Evolutionary conservation across 2,329 filamentous ascomycete genomes (phyloP), one percentile per base, ranked within the genome.

Genomic region (Colletotrichum sp.): DNA sequence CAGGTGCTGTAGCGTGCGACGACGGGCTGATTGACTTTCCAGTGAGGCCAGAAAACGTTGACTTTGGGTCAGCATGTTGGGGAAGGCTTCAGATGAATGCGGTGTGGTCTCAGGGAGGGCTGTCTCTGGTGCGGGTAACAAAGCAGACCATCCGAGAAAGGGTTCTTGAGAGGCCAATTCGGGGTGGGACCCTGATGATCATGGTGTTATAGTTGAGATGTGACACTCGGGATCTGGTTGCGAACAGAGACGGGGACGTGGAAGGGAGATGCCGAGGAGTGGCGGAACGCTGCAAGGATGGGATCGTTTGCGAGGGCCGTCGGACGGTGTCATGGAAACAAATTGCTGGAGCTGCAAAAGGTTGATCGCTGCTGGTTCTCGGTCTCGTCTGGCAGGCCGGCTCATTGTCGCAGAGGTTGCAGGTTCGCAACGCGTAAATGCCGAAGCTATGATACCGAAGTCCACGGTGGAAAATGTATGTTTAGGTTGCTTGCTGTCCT

Each of bases 151-250:
- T 63, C 55, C 55, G 64, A 68, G 63, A 65, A 24, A 62, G 57
- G 55, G 30, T 68, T 57, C 44, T 24, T 63, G 16, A 44, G 34
- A 72, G 64, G n/a, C 72, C 24, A 12, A 73, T 68, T 59, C 73
- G 70, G 64, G 70, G 34, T 68, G 70, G 57, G 73, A 73, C 73
- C 73, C 73, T 76, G 70, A 68, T 68, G 64, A 68, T 68, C 73
- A 64, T 44, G 36, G 18, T 72, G 52, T 63, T 68, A 44, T 68
- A 30, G 62, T 52, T 62, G 63, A 75, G 55, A 63, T 16, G 52
- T 64, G 39, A 67, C 55, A 72, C 69, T 49, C 62, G 32, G 34
- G 32, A 32, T 28, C 36, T 26, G 39, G 57, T 57, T 21, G 66
- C 24, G 59, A 49, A 59, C 55, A 62, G 30, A 67, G 62, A 34